Base-by-base conservation (phyloP, 805 yeast genomes). In the Hanseniaspora meyeri region DNA sequence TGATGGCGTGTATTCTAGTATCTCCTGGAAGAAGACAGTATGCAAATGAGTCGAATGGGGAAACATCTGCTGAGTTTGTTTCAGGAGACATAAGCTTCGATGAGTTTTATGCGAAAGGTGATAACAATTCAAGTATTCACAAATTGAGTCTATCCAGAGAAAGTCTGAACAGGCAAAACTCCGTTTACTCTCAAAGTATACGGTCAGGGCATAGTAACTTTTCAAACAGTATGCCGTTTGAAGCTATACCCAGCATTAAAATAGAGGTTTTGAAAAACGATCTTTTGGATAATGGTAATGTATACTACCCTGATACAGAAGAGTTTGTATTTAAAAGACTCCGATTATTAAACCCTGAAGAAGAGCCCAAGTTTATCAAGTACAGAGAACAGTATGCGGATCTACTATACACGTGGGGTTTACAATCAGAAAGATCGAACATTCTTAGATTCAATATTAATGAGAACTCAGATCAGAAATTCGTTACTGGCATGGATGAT, bases 361-460 rank as follows among this genome's bases (percentile, higher is more conserved):
- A 66, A 49, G 61, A 63, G 17, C 39, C 43, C 1, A 65, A 62
- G 65, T 73, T 62, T 47, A 60, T 65, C 39, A 60, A 61, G 0
- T 74, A 72, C 77, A 79, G 96, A 42, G 74, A 77, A 20, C 83
- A 82, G 61, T 90, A 91, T 66, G 89, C 96, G 0, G 78, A 83
- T 19, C 75, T 90, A 64, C 71, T 90, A 14, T 86, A 78, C 63
- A 68, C 77, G 37, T 91, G 97, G 97, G 95, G 93, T 0, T 72
- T 89, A 19, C 85, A 89, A 0, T 76, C 85, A n/a, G 80, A 83
- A 60, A 70, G 96, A 45, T 80, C 87, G 32, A 90, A 90, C 63
- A 77, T 90, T 11, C 66, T 87, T 57, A 88, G 90, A 68, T 60
- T 58, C 24, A 59, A 59, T 29, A 50, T 59, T 16, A 59, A 59